Conservation (phyloP, 1,284 basidiomycete genomes). For the Apiotrichum veenhuisii region DNA sequence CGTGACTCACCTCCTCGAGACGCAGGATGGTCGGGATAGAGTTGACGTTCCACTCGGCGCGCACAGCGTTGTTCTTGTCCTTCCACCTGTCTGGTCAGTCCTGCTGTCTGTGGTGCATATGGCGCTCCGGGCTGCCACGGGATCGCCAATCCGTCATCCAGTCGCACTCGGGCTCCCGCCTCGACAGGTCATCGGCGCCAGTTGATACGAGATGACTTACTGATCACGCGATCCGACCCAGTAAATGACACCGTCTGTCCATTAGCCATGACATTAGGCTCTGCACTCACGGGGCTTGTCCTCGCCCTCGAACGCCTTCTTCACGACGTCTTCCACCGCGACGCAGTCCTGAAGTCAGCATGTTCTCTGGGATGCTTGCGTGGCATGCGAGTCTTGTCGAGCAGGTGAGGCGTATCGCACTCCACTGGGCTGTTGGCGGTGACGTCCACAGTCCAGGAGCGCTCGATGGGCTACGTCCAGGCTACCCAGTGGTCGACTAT, state of each 20-base stretch:
- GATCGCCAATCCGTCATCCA: no score
- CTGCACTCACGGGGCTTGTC: conserved; percentile 55
- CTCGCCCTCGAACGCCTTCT: conserved; percentile 56
- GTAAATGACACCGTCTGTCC: conserved; percentile 58
- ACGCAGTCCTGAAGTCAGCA: conserved; percentile 62
- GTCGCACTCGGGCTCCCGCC: no score
- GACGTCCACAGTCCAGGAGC: no score
- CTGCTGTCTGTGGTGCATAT: no score
- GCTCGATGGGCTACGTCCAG: no score
- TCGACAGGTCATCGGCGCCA: no score
- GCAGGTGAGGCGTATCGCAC: no score
- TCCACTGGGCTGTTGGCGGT: no score
- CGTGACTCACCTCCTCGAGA: conserved; percentile 63
- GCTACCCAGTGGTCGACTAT: no score
- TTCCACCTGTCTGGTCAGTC: no score
- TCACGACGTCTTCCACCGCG: conserved; percentile 61
- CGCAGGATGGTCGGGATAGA: conserved; percentile 70
- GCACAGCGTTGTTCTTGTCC: conserved; percentile 59
- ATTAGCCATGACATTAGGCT: background rate
- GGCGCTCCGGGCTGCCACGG: no score
- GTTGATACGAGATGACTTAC: conserved; percentile 58
- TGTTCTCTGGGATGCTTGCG: background rate
- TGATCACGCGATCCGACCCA: conserved; percentile 67
- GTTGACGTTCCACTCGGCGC: conserved; percentile 62
- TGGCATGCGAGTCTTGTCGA: no score